These are phyloP conservation scores for Calonectria henricotiae DNA, from an alignment of 2,329 filamentous ascomycete genomes.

Conservation along the genomic window DNA sequence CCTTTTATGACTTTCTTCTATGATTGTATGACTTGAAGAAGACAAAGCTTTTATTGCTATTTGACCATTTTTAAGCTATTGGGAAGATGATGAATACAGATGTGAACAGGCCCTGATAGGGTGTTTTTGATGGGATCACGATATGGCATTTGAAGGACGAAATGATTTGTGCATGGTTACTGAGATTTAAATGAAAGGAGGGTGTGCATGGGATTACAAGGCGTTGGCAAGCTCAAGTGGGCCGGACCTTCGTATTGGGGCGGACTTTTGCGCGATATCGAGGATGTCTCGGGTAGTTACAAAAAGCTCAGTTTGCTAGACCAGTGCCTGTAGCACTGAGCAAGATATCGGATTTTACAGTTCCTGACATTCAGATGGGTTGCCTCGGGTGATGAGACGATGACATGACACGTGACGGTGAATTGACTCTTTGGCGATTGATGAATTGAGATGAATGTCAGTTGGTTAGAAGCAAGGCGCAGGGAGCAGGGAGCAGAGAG, in stretches of 20 bases:
- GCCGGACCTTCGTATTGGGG: constrained; percentile 51
- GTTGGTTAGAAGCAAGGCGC: too few species aligned
- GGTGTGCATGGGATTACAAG: constrained; percentile 51
- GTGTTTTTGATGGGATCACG: constrained; percentile 53
- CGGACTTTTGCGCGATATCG: constrained; percentile 48
- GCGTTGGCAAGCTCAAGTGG: constrained; percentile 55
- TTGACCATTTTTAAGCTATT: constrained; percentile 49
- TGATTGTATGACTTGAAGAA: constrained; percentile 64
- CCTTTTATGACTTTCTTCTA: constrained; percentile 60
- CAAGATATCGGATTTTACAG: constrained; percentile 45
- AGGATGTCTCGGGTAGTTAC: constrained; percentile 49
- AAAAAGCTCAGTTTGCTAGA: constrained; percentile 49
- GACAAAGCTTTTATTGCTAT: constrained; percentile 54
- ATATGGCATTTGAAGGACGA: constrained; percentile 52
- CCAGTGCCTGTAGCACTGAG: constrained; percentile 49
- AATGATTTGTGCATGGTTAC: constrained; percentile 50
- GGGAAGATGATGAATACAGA: constrained; percentile 49
- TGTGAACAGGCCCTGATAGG: constrained; percentile 48
- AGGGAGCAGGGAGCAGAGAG: neutral
- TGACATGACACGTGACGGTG: constrained; percentile 3
- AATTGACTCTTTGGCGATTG: neutral
- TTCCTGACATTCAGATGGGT: constrained; percentile 26
- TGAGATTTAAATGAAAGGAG: constrained; percentile 48
- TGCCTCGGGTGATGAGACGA: constrained; percentile 13
- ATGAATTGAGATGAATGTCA: too few species aligned